Percentiles rank a stretch among this genome's conserved stretches.
Evolutionary conservation across 805 yeast species (phyloP).

Genomic region (Ogataea dorogensis): DNA sequence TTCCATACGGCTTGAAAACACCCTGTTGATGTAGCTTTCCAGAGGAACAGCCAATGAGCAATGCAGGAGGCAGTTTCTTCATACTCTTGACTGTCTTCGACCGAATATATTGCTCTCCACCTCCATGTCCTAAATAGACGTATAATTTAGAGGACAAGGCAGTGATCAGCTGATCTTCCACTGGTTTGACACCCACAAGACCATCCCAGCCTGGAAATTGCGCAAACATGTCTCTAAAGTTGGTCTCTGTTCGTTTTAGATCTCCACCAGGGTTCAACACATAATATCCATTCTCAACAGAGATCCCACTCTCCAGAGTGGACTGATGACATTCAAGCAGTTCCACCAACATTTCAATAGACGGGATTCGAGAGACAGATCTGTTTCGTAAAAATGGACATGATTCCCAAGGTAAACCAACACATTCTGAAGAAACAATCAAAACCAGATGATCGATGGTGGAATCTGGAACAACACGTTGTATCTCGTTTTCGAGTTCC

Average conservation of each 20-base stretch:
- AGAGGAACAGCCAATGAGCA: conserved; percentile 89
- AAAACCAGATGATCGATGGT: conserved; percentile 55
- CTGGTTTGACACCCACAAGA: conserved; percentile 52
- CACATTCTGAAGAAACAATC: conserved; percentile 64
- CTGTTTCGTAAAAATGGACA: conserved; percentile 49
- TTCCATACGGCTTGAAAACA: conserved; percentile 69
- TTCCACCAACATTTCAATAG: conserved; percentile 45
- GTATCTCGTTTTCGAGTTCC: conserved; percentile 49
- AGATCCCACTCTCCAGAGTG: conserved; percentile 19
- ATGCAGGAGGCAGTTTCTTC: conserved; percentile 50
- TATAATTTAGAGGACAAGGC: conserved; percentile 52
- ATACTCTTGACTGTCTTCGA: conserved; percentile 50
- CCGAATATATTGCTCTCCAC: conserved; percentile 82
- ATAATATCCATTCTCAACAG: conserved; percentile 46
- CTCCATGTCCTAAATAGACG: conserved; percentile 91
- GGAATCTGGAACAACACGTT: conserved; percentile 23
- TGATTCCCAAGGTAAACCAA: conserved; percentile 90
- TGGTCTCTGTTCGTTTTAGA: conserved; percentile 60
- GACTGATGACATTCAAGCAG: conserved; percentile 30
- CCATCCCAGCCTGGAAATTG: conserved; percentile 50
- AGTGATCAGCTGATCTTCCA: conserved; percentile 48
- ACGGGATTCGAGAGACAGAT: conserved; percentile 77
- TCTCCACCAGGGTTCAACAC: conserved; percentile 85
- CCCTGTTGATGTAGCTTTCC: conserved; percentile 63
- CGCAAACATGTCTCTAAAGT: conserved; percentile 47